Evolutionary conservation across 495 filamentous ascomycete genomes (phyloP).

Genomic region (Trypethelium eluteriae): DNA sequence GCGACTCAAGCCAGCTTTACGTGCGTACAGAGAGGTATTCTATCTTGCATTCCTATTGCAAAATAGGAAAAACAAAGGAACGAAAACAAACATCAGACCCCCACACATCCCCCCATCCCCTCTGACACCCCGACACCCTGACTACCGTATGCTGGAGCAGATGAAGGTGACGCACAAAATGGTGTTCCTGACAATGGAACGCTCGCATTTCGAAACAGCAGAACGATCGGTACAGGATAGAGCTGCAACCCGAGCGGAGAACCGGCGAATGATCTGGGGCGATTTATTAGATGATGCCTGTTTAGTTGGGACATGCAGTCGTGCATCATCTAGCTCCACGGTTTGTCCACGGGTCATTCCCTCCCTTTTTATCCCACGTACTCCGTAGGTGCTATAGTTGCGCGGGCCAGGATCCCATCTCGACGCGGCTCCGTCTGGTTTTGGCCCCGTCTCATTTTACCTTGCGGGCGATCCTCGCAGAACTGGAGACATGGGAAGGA

Average conservation of each 20-base stretch:
- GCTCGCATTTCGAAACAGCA: not conserved
- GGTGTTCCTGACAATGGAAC: too few relatives aligned
- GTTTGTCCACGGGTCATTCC: not conserved
- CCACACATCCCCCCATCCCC: too few relatives aligned
- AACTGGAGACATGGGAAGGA: not conserved
- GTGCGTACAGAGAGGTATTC: not conserved
- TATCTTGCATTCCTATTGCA: too few relatives aligned
- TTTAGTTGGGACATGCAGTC: not conserved
- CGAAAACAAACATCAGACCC: too few relatives aligned
- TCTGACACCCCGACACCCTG: too few relatives aligned
- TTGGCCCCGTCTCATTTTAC: not conserved
- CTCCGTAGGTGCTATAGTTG: not conserved
- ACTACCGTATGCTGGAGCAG: too few relatives aligned
- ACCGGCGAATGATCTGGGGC: not conserved
- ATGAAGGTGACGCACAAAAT: too few relatives aligned
- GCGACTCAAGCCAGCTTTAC: not conserved
- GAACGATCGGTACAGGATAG: not conserved
- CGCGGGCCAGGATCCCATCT: conserved; percentile 3
- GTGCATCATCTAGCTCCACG: not conserved
- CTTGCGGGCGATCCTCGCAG: conserved; percentile 6
- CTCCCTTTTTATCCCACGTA: too few relatives aligned
- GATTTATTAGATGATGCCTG: not conserved
- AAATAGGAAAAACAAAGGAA: too few relatives aligned
- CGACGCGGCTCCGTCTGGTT: conserved; percentile 8
- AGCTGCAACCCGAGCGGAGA: not conserved